These are phyloP conservation scores for Coemansia sp. DNA, from an alignment of 192 early-diverging fungal species.

Conservation along the genomic window DNA sequence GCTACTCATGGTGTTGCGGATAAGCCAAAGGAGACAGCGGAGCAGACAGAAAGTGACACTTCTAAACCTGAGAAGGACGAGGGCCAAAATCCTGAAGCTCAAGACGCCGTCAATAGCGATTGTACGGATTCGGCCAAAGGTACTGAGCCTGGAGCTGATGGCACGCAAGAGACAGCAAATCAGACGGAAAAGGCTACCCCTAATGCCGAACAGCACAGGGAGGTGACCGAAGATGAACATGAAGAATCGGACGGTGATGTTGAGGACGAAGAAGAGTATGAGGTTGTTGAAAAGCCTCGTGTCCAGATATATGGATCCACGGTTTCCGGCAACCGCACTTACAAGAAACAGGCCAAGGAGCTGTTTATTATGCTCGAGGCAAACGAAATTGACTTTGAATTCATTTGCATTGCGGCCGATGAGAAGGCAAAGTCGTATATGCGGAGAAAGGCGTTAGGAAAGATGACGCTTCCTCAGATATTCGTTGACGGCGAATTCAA, in stretches of 20 bases:
- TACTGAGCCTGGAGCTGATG: not conserved
- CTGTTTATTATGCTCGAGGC: slow-evolving; percentile 54
- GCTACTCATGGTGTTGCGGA: not conserved
- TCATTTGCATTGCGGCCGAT: slow-evolving; percentile 56
- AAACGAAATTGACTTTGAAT: slow-evolving; percentile 58
- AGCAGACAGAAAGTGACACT: not conserved
- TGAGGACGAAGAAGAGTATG: slow-evolving; percentile 9
- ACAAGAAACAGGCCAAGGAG: slow-evolving; percentile 52
- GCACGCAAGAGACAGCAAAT: not conserved
- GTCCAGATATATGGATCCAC: slow-evolving; percentile 57
- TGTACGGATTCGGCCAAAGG: not conserved
- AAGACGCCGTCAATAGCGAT: not conserved
- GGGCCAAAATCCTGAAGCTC: not conserved
- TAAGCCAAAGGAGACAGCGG: not conserved
- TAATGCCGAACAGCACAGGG: not conserved
- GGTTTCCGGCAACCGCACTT: slow-evolving; percentile 51
- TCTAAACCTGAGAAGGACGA: not conserved
- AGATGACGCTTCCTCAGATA: slow-evolving; percentile 57
- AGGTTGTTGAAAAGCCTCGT: slow-evolving; percentile 35
- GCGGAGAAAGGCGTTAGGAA: slow-evolving; percentile 54
- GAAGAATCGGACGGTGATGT: not conserved
- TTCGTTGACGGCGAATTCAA: slow-evolving; percentile 58
- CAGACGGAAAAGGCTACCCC: not conserved
- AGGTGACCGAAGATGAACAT: not conserved
- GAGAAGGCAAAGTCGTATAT: slow-evolving; percentile 57